Base-by-base conservation (phyloP, 345 rosid species). In the Eucalyptus regnans region DNA sequence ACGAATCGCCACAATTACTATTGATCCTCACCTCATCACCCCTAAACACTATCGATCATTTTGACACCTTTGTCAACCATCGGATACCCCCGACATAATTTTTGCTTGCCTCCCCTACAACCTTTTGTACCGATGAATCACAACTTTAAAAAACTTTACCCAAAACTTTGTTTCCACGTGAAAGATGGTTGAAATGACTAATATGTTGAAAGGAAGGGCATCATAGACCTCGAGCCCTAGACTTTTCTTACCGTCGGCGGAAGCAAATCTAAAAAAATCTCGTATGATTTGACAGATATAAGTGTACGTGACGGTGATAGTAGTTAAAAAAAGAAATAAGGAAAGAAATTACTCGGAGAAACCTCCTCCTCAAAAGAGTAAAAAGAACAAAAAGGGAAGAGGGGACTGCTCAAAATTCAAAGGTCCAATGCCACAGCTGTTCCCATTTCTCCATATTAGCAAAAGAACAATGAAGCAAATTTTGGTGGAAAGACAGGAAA, bases 241-340 rank as follows among this genome's bases (percentile, higher is more conserved):
- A 76, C 83, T 76, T 68, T 16, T 68, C 7, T 9, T 3, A 33
- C 33, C 4, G 2, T 4, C 9, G 7, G 13, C 25, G 7, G 3
- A 20, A 68, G 80, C 43, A 2, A 3, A 68, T 68, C 80, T 9
- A 4, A 17, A 68, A 33, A 68, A 17, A 68, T 68, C 80, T 68
- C 23, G 23, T 5, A 3, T 6, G 44, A 71, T 71, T 33, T 71
- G 81, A 71, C 25, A 3, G 13, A 5, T 6, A 10, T 18, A 1
- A 33, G 3, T 5, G 13, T 9, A 4, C 29, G 7, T 22, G 11
- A 6, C 3, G 6, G 2, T 1, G 62, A 9, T 22, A 22, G 1
- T 5, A 56, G 13, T 56, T 10, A 23, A 56, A 22, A 56, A 56
- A 5, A 23, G 10, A 37, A 52, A 20, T 1, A 52, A 33, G 31